Evolutionary conservation across 768 basidiomycete species (phyloP).

Genomic region (Lanmaoa rubissima): DNA sequence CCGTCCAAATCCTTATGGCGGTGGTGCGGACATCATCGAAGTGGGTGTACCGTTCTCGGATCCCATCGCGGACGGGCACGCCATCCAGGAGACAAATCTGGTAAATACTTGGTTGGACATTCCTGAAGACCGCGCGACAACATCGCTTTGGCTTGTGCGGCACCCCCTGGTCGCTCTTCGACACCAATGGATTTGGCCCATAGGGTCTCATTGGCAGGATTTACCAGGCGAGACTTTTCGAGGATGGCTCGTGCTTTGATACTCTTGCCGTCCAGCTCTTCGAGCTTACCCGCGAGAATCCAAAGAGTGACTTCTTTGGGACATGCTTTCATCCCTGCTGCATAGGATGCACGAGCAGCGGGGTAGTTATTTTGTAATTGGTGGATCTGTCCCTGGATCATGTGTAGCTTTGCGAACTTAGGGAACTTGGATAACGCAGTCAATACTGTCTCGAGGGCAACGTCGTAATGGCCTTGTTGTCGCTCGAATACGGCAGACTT

Average conservation of each 20-base stretch:
- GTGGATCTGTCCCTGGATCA: conserved; percentile 95
- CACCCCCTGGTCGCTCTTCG: conserved; percentile 83
- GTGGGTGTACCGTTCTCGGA: background rate
- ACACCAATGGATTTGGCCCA: conserved; percentile 93
- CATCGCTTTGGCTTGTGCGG: conserved; percentile 83
- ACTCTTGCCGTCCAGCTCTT: conserved; percentile 87
- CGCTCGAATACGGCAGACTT: conserved; percentile 95
- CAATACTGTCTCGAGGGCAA: conserved; percentile 72
- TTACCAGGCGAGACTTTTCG: conserved; percentile 85
- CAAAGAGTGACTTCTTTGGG: conserved; percentile 84
- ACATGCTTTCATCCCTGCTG: conserved; percentile 81
- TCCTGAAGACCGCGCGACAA: conserved; percentile 89
- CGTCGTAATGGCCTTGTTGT: conserved; percentile 73
- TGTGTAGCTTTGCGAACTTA: conserved; percentile 88
- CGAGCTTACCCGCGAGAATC: conserved; percentile 85
- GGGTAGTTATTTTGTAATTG: conserved; percentile 57
- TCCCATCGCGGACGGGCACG: background rate
- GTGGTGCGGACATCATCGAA: background rate
- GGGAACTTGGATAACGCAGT: conserved; percentile 83
- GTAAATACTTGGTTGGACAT: conserved; percentile 77
- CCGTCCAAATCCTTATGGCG: background rate
- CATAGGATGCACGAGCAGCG: conserved; percentile 76
- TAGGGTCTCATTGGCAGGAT: conserved; percentile 78
- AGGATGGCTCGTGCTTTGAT: conserved; percentile 90
- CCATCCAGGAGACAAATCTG: no score